Evolutionary conservation across 257 asterid genomes (phyloP).

Genomic region (Solanum tarijense): DNA sequence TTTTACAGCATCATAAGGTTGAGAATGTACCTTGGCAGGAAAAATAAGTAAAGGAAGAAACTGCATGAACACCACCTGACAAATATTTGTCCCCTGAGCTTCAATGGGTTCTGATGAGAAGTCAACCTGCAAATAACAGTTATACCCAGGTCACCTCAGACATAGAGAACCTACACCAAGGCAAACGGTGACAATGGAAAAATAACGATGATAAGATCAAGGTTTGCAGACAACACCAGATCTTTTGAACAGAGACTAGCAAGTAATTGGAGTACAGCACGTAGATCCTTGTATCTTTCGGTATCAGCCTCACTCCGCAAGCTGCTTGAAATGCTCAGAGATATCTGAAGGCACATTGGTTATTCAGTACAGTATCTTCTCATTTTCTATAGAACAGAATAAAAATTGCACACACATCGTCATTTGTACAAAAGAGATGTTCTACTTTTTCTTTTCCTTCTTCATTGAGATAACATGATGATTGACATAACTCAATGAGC

Average conservation of each 20-base stretch:
- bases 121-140: slow-evolving; percentile 54
- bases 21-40: not conserved
- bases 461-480: not conserved
- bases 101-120: slow-evolving; percentile 80
- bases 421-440: not conserved
- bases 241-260: slow-evolving; percentile 83
- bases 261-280: slow-evolving; percentile 82
- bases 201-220: not conserved
- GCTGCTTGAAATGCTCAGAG: slow-evolving; percentile 66
- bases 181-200: not conserved
- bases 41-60: not conserved
- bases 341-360: slow-evolving; percentile 39
- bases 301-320: slow-evolving; percentile 68
- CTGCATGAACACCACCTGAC: slow-evolving; percentile 46
- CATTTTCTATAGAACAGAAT: not conserved
- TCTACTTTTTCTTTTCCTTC: not conserved
- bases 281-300: slow-evolving; percentile 82
- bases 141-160: slow-evolving; percentile 7
- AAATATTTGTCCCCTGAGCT: slow-evolving; percentile 65
- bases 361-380: not conserved
- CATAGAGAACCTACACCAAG: not conserved
- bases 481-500: not conserved
- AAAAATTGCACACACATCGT: not conserved
- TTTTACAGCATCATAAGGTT: not conserved
- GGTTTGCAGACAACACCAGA: slow-evolving; percentile 38